A percentile compares a stretch with the other conserved stretches of the same genome.
Evolutionary conservation across 1,139 yeast species (phyloP).

Genomic region (Pneumocystis murina): DNA sequence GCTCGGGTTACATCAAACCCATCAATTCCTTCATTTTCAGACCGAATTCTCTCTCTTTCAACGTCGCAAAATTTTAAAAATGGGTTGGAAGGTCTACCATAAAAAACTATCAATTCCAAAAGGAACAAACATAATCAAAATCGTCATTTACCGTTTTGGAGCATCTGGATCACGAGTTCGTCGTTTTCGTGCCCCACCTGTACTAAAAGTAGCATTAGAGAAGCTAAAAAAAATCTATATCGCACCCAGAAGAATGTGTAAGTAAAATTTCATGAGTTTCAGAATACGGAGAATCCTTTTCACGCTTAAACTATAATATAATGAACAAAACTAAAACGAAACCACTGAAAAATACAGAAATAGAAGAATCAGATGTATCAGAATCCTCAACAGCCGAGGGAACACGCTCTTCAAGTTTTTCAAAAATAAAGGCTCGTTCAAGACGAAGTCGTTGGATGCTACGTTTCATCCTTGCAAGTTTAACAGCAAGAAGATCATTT

Average conservation of each 20-base stretch:
- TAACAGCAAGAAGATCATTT: slow-evolving; percentile 64
- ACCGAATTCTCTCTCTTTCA: slow-evolving; percentile 60
- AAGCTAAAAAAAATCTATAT: neutral
- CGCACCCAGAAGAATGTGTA: neutral
- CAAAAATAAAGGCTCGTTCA: slow-evolving; percentile 68
- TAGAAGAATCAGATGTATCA: slow-evolving; percentile 23
- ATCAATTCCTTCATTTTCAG: slow-evolving; percentile 35
- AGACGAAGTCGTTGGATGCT: slow-evolving; percentile 65
- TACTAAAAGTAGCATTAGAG: neutral
- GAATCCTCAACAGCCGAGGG: slow-evolving; percentile 20
- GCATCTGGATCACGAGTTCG: slow-evolving; percentile 20
- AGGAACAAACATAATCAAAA: slow-evolving; percentile 4
- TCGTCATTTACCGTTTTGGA: slow-evolving; percentile 44
- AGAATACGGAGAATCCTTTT: neutral
- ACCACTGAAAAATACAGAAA: slow-evolving; percentile 13
- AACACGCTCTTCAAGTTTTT: slow-evolving; percentile 47
- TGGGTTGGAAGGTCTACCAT: slow-evolving; percentile 9
- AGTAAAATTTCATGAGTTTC: neutral
- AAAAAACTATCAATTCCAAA: slow-evolving; percentile 1
- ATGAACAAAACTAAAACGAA: neutral
- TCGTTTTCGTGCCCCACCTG: slow-evolving; percentile 2
- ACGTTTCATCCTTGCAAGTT: slow-evolving; percentile 63
- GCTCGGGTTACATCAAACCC: slow-evolving; percentile 54
- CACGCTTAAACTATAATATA: neutral
- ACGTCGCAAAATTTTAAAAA: slow-evolving; percentile 49